phyloP scores from a whole-genome alignment of 108 stramenopile species.

The Fistulifera solaris region DNA sequence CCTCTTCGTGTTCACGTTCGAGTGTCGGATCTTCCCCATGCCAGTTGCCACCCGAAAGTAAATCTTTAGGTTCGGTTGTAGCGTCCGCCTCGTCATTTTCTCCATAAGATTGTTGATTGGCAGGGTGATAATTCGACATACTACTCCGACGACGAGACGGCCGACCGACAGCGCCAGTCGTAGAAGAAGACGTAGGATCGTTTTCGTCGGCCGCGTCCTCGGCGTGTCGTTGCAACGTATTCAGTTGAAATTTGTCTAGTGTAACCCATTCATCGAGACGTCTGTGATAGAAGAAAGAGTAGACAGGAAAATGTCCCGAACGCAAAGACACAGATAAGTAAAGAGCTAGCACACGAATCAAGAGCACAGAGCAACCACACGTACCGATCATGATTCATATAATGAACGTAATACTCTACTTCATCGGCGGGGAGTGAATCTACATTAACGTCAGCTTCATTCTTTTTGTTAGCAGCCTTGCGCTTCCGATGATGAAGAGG shows the following conservation, averaged over 20 bases:
- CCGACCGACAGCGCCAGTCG: background rate
- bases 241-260: constrained; percentile 46
- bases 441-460: background rate
- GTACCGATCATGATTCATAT: constrained; percentile 66
- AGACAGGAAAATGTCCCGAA: background rate
- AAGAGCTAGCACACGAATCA: constrained; percentile 19
- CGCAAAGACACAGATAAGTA: background rate
- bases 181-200: background rate
- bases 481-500: background rate
- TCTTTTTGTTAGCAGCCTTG: background rate
- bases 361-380: background rate
- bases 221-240: constrained; percentile 34
- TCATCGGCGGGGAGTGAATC: constrained; percentile 25
- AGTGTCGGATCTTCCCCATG: constrained; percentile 54
- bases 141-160: constrained; percentile 2
- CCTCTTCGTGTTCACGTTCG: constrained; percentile 96
- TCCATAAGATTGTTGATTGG: too few relatives aligned
- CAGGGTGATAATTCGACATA: too few relatives aligned
- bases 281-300: constrained; percentile 10
- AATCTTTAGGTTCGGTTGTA: constrained; percentile 3
- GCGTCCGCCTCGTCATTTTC: background rate
- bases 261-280: constrained; percentile 85
- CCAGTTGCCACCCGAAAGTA: constrained; percentile 54
- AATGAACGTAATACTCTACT: constrained; percentile 78
- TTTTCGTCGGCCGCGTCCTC: background rate